Evolutionary conservation across 2,329 filamentous ascomycete genomes (phyloP).

Genomic region (Fusarium scirpi): DNA sequence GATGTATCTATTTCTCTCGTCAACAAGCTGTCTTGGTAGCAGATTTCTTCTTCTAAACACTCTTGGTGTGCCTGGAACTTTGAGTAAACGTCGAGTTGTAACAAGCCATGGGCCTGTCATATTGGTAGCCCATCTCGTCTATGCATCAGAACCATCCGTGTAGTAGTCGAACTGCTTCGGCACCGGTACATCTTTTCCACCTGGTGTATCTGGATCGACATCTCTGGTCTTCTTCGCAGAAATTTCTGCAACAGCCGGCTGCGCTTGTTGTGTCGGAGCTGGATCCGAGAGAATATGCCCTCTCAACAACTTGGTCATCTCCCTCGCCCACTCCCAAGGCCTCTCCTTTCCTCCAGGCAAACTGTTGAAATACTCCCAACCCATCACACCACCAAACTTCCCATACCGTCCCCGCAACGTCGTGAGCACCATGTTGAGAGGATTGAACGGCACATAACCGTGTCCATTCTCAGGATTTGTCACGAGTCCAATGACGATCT

Average conservation of each 20-base stretch:
- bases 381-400: conserved; percentile 87
- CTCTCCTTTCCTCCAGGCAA: conserved; percentile 70
- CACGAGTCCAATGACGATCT: conserved; percentile 83
- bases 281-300: conserved; percentile 31
- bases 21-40: not conserved
- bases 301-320: conserved; percentile 66
- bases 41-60: not conserved
- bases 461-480: conserved; percentile 80
- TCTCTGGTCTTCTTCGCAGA: conserved; percentile 6
- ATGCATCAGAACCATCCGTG: conserved; percentile 47
- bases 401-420: conserved; percentile 65
- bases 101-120: not conserved
- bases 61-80: not conserved
- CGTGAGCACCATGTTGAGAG: conserved; percentile 58
- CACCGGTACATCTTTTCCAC: conserved; percentile 46
- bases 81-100: not conserved
- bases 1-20: not conserved
- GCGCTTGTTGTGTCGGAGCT: not conserved
- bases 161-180: conserved; percentile 53
- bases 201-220: conserved; percentile 45
- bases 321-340: conserved; percentile 83
- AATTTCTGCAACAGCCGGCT: not conserved
- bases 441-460: conserved; percentile 63
- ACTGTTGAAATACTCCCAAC: conserved; percentile 95
- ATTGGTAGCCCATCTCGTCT: not conserved